Evolutionary conservation across 371 early-diverging fungal genomes (phyloP), one percentile per base, ranked within the genome.

Genomic region (Mucor racemosus): DNA sequence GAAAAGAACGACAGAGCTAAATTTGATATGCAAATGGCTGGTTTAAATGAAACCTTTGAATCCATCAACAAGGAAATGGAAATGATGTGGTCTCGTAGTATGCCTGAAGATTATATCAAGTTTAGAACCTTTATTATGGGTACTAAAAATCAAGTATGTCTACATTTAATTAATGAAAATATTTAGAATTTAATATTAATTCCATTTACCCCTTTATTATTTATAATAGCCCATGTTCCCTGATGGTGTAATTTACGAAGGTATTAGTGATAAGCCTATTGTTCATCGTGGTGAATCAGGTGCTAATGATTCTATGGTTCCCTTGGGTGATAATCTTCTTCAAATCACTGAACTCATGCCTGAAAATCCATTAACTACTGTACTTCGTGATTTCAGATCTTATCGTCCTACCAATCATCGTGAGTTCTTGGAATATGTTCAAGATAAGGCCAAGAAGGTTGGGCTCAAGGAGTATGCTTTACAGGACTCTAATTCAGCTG

Each of bases 121-220:
- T 95, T 94, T 82, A 84, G 95, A 31, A 94, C 95, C 0, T 95
- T 94, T 74, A 93, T 95, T 71, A 92, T 92, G 90, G 95, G 95
- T 4, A 91, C 90, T 61, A 93, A 92, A 78, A 88, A 90, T 73
- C 92, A 93, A 59, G 78, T 75, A 64, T 46, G 46, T 57, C n/a
- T 7, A 1, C 54, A 21, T 15, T n/a, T n/a, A n/a, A 56, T 26
- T 26, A 1, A 26, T 1, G 26, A 26, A 26, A 26, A 26, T 3
- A 26, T 26, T 26, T 26, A 26, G 26, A 26, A 26, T 26, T 26
- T 26, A 26, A 1, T 26, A 26, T 26, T 26, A 26, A 26, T 26
- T 26, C 1, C 38, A 50, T 10, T 15, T 44, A 62, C 7, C 26
- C 26, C 26, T 26, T 26, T 26, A 26, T 26, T 26, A 26, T 26